phyloP scores from a whole-genome alignment of 108 stramenopile genomes.

The Asterionellopsis glacialis region DNA sequence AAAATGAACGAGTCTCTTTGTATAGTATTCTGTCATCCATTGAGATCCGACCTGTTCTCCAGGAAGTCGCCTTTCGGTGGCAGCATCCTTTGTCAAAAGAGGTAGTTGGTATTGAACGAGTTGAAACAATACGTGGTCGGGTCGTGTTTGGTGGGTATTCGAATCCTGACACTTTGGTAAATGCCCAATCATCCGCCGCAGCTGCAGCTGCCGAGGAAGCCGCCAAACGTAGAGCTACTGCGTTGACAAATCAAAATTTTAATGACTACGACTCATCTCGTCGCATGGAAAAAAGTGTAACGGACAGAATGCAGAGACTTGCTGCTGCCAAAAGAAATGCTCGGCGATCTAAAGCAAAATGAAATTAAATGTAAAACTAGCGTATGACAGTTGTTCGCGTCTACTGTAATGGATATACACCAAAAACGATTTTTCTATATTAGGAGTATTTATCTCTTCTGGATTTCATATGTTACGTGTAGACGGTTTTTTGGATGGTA shows the following conservation, averaged over 20 bases:
- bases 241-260: slow-evolving; percentile 6
- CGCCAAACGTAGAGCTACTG: slow-evolving; percentile 14
- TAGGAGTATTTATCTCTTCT: too few species aligned
- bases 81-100: too few species aligned
- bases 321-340: slow-evolving; percentile 38
- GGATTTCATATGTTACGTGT: too few species aligned
- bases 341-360: slow-evolving; percentile 28
- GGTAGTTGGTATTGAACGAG: background rate
- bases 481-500: too few species aligned
- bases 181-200: slow-evolving; percentile 28
- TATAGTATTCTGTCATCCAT: slow-evolving; percentile 14
- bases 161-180: slow-evolving; percentile 40
- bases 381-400: too few species aligned
- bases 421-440: too few species aligned
- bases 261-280: slow-evolving; percentile 24
- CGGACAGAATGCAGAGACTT: slow-evolving; percentile 42
- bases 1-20: slow-evolving; percentile 5
- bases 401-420: too few species aligned
- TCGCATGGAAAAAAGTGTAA: slow-evolving; percentile 36
- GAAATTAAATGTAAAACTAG: background rate
- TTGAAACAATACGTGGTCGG: slow-evolving; percentile 25
- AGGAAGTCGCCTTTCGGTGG: slow-evolving; percentile 2
- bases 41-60: slow-evolving; percentile 13
- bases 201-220: slow-evolving; percentile 24
- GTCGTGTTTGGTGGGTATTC: slow-evolving; percentile 37